Percentiles rank a stretch among this genome's conserved stretches.
phyloP scores from a whole-genome alignment of 148 eudicot genomes.

The Linanthus parryae region DNA sequence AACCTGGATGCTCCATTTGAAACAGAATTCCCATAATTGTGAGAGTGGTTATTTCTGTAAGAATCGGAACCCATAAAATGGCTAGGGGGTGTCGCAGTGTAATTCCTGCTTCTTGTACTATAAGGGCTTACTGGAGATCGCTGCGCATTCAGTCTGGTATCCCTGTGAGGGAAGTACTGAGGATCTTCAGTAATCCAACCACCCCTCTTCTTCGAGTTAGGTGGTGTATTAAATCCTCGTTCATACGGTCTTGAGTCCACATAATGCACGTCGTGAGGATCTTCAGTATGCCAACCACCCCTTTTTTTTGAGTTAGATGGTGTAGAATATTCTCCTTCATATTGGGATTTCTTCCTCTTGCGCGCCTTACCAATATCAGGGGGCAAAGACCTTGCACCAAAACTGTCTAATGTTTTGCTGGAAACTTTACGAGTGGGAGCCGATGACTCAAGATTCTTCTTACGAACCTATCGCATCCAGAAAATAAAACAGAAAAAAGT shows the following conservation, averaged over 20 bases:
- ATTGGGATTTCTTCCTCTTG: constrained; percentile 40
- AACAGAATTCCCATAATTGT: no score
- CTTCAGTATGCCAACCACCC: constrained; percentile 68
- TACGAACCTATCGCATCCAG: constrained; percentile 39
- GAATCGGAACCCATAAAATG: no score
- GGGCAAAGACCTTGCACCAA: constrained; percentile 43
- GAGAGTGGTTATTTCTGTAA: no score
- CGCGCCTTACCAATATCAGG: constrained; percentile 37
- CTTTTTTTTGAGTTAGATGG: constrained; percentile 41
- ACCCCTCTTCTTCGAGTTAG: constrained; percentile 45
- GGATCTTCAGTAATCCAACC: constrained; percentile 74
- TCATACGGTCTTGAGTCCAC: constrained; percentile 11
- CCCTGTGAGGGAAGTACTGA: constrained; percentile 26
- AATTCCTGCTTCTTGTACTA: constrained; percentile 24
- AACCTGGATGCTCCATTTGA: no score
- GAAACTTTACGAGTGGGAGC: constrained; percentile 32
- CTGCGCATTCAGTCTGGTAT: constrained; percentile 23
- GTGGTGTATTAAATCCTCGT: constrained; percentile 65
- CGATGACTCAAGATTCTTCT: constrained; percentile 49
- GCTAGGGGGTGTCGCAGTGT: no score
- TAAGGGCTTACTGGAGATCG: constrained; percentile 55
- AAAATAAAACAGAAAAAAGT: background rate
- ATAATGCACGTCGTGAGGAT: constrained; percentile 40
- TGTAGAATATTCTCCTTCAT: constrained; percentile 24
- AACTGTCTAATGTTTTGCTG: constrained; percentile 23